Percentiles rank a stretch among this genome's conserved stretches.
phyloP scores from a whole-genome alignment of 2,329 filamentous ascomycete species.

The Davidsoniella neocaledoniae region DNA sequence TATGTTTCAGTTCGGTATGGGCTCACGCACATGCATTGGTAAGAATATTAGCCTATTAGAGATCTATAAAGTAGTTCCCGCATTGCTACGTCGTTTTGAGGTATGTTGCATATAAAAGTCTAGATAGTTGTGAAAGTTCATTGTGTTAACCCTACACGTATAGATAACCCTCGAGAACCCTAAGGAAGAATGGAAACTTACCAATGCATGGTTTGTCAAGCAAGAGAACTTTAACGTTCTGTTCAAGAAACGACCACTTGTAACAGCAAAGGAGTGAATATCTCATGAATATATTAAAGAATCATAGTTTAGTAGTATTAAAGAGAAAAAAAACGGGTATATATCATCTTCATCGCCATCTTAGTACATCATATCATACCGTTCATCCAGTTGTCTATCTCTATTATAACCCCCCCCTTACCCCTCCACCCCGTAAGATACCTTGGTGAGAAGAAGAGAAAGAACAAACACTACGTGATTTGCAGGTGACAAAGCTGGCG shows the following conservation, averaged over 20 bases:
- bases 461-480: too few species aligned
- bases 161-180: constrained; percentile 22
- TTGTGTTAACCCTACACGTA: not conserved
- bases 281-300: not conserved
- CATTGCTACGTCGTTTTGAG: constrained; percentile 47
- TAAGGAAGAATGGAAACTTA: constrained; percentile 37
- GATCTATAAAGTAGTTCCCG: constrained; percentile 47
- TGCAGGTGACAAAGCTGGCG: too few species aligned
- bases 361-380: too few species aligned
- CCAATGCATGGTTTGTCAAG: constrained; percentile 48
- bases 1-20: constrained; percentile 62
- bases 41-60: constrained; percentile 47
- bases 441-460: too few species aligned
- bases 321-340: too few species aligned
- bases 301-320: not conserved
- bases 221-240: constrained; percentile 36
- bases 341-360: too few species aligned
- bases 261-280: not conserved
- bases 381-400: too few species aligned
- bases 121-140: not conserved
- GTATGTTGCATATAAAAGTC: constrained; percentile 19
- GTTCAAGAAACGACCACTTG: constrained; percentile 23
- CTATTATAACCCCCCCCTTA: too few species aligned
- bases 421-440: too few species aligned
- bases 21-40: constrained; percentile 52